Conservation (phyloP, 2,329 filamentous ascomycete species). For the Aspergillus neoniger region DNA sequence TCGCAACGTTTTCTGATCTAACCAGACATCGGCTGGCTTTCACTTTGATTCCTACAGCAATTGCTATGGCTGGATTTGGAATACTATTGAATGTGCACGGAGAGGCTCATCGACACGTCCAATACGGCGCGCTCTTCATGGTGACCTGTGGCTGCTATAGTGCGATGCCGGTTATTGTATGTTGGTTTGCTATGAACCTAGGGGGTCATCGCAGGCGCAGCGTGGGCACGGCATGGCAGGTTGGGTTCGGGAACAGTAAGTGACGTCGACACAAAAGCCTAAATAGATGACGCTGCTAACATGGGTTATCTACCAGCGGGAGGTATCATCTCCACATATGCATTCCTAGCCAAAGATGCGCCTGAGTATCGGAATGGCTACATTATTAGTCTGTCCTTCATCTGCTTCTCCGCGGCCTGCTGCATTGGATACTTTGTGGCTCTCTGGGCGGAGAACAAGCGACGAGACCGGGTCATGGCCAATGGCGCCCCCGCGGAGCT, state of each 20-base stretch:
- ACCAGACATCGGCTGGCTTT: slow-evolving; percentile 74
- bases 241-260: slow-evolving; percentile 70
- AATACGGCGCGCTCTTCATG: slow-evolving; percentile 82
- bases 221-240: slow-evolving; percentile 73
- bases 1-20: slow-evolving; percentile 73
- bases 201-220: slow-evolving; percentile 70
- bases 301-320: slow-evolving; percentile 52
- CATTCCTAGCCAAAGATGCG: slow-evolving; percentile 66
- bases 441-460: slow-evolving; percentile 43
- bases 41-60: slow-evolving; percentile 65
- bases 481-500: slow-evolving; percentile 23
- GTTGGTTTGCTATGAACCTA: slow-evolving; percentile 81
- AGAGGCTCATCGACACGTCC: slow-evolving; percentile 55
- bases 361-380: slow-evolving; percentile 73
- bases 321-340: slow-evolving; percentile 74
- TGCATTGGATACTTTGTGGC: slow-evolving; percentile 43
- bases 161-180: slow-evolving; percentile 85
- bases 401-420: slow-evolving; percentile 63
- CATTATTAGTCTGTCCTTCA: slow-evolving; percentile 73
- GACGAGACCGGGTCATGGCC: slow-evolving; percentile 35
- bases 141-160: slow-evolving; percentile 78
- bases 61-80: slow-evolving; percentile 73
- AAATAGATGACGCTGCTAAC: slow-evolving; percentile 10
- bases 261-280: slow-evolving; percentile 2
- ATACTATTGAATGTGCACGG: slow-evolving; percentile 73